phyloP scores from a whole-genome alignment of 805 yeast species.

The Sporopachydermia quercuum region DNA sequence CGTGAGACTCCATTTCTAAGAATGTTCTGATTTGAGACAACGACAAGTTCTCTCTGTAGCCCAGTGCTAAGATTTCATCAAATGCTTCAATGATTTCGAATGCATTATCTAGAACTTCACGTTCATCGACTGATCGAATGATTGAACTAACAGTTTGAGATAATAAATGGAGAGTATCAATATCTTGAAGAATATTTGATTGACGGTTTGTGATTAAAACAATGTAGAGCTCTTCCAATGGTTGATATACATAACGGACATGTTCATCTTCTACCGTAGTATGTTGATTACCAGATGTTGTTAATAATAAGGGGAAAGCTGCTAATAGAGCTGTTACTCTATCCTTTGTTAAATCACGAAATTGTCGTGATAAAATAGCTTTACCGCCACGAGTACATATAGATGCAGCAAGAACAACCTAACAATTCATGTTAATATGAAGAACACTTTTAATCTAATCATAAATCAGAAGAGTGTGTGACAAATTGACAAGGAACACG shows the following conservation, averaged over 20 bases:
- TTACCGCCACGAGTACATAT: constrained; percentile 90
- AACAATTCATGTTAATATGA: not conserved
- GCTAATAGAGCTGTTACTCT: constrained; percentile 76
- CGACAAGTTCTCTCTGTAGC: constrained; percentile 79
- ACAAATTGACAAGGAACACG: no score
- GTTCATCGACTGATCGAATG: constrained; percentile 60
- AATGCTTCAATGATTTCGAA: constrained; percentile 85
- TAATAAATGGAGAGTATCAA: constrained; percentile 78
- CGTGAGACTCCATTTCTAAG: constrained; percentile 95
- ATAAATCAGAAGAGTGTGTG: no score
- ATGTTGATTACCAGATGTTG: constrained; percentile 62
- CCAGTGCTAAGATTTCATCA: constrained; percentile 83
- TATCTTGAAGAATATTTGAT: constrained; percentile 87
- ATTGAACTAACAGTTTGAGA: constrained; percentile 67
- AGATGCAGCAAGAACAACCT: constrained; percentile 84
- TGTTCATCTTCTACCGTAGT: constrained; percentile 88
- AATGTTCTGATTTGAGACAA: constrained; percentile 73
- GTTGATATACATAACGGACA: constrained; percentile 89
- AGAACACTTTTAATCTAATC: no score
- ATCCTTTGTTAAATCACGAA: constrained; percentile 70
- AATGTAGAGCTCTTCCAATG: constrained; percentile 85
- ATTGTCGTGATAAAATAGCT: constrained; percentile 83
- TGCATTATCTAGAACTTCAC: constrained; percentile 69
- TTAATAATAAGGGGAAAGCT: constrained; percentile 67
- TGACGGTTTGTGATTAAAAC: constrained; percentile 82